These are phyloP conservation scores for Melaleuca quinquenervia DNA, from an alignment of 345 rosid species.

Conservation along the genomic window DNA sequence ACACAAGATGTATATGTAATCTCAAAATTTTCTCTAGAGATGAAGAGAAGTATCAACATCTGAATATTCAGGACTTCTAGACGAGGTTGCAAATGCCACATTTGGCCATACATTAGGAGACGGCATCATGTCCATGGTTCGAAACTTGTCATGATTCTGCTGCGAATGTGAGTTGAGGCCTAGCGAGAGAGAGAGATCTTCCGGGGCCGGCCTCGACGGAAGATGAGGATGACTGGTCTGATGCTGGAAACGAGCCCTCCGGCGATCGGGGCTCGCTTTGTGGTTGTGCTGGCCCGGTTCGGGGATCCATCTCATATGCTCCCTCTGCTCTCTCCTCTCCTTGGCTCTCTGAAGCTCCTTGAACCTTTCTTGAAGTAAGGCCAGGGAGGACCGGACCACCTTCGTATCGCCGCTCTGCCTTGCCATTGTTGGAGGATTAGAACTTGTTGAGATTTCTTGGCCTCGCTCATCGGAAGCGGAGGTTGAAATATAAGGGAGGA, in stretches of 20 bases:
- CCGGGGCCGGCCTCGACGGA: neutral
- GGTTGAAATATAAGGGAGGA: conserved; percentile 6
- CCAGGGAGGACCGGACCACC: conserved; percentile 40
- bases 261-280: neutral
- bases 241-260: neutral
- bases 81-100: neutral
- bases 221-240: neutral
- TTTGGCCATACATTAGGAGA: conserved; percentile 16
- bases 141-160: conserved; percentile 3
- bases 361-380: conserved; percentile 65
- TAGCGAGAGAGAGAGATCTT: conserved; percentile 30
- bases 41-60: conserved; percentile 75
- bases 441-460: neutral
- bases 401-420: conserved; percentile 25
- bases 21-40: conserved; percentile 8
- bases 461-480: neutral
- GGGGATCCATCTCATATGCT: conserved; percentile 27
- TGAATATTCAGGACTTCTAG: conserved; percentile 17
- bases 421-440: conserved; percentile 10
- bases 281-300: conserved; percentile 9
- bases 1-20: neutral
- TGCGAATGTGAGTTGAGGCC: conserved; percentile 20
- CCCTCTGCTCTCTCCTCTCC: conserved; percentile 50
- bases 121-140: neutral
- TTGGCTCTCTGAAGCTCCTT: conserved; percentile 41